A percentile compares a stretch with the other conserved stretches of the same genome.
These are phyloP conservation scores for Coleophoma cylindrospora DNA, from an alignment of 2,329 filamentous ascomycete species.

Conservation along the genomic window DNA sequence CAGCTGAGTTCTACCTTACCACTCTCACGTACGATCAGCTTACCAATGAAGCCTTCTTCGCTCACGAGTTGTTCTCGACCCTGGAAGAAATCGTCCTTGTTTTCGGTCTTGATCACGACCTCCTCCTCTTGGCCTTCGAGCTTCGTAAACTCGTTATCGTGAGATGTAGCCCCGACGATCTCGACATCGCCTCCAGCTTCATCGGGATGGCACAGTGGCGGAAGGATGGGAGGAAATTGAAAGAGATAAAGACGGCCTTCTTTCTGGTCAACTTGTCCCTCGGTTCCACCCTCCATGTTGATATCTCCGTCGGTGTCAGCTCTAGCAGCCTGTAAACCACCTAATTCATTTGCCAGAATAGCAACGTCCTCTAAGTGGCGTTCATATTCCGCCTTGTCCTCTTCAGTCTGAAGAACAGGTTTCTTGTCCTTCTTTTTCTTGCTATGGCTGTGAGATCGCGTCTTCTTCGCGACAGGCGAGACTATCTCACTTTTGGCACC, in stretches of 20 bases:
- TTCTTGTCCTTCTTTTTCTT: slow-evolving; percentile 17
- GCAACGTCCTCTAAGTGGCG: slow-evolving; percentile 39
- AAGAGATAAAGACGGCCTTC: slow-evolving; percentile 59
- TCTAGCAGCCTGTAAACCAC: slow-evolving; percentile 23
- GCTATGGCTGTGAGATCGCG: not conserved
- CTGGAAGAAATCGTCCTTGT: slow-evolving; percentile 23
- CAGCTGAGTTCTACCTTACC: slow-evolving; percentile 59
- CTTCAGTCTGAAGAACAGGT: slow-evolving; percentile 43
- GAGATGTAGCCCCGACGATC: slow-evolving; percentile 7
- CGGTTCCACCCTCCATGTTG: slow-evolving; percentile 13
- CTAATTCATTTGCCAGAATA: slow-evolving; percentile 41
- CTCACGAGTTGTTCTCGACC: slow-evolving; percentile 25
- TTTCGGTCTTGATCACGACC: slow-evolving; percentile 10
- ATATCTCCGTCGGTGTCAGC: slow-evolving; percentile 35
- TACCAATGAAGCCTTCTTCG: slow-evolving; percentile 54
- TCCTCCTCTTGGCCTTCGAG: slow-evolving; percentile 32
- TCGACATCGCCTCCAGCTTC: slow-evolving; percentile 7
- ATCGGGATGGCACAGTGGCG: slow-evolving; percentile 37
- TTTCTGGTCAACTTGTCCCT: slow-evolving; percentile 14
- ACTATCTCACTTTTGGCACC: not conserved
- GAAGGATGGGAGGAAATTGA: slow-evolving; percentile 58
- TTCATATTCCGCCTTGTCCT: slow-evolving; percentile 44
- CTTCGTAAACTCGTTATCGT: slow-evolving; percentile 16
- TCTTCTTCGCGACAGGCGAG: not conserved
- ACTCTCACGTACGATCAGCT: slow-evolving; percentile 54